Base-by-base conservation (phyloP, 805 yeast genomes). In the Ogataea thermomethanolica region DNA sequence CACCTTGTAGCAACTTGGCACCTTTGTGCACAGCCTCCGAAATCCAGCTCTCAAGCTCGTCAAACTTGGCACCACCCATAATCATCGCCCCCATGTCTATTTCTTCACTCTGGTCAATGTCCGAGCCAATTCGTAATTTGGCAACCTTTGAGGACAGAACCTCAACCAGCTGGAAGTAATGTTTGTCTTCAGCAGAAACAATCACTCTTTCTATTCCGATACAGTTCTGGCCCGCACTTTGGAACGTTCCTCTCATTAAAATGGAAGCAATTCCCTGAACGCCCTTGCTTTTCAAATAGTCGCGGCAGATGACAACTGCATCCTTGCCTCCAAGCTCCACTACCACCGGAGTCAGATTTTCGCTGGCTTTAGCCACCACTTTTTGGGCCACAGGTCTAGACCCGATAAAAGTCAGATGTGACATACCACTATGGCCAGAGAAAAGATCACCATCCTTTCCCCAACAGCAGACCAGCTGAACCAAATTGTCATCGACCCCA, bases 261-360 rank as follows among this genome's bases (percentile, higher is more conserved):
- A 89, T 79, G 11, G 96, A 86, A 0, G 95, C 81, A 29, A 83
- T 66, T 4, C 72, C 64, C 7, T 70, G 62, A 29, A 76, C 49
- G 4, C 66, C 62, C 22, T 65, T 56, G 21, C 65, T 49, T 48
- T 81, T 78, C 46, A 76, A 68, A 28, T 77, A 83, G 51, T 87
- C 93, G 55, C 91, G 97, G 49, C 93, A 72, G 3, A 90, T 88
- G 37, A 93, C 73, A 14, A 88, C 78, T 0, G 97, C 84, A 61
- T 93, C 99, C 56, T 93, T 93, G 14, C 99, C 99, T 26, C 99
- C 99, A 26, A 93, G 71, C 62, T 93, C 99, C 8, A 88, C 90
- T 15, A 91, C 97, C 30, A 91, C 89, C 0, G 98, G 99, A 0
- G 96, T 91, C 54, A 93, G 69, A n/a, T 85, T 73, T 44, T 78